Conservation (phyloP, 2,329 filamentous ascomycete genomes). For the Exserohilum turcica region DNA sequence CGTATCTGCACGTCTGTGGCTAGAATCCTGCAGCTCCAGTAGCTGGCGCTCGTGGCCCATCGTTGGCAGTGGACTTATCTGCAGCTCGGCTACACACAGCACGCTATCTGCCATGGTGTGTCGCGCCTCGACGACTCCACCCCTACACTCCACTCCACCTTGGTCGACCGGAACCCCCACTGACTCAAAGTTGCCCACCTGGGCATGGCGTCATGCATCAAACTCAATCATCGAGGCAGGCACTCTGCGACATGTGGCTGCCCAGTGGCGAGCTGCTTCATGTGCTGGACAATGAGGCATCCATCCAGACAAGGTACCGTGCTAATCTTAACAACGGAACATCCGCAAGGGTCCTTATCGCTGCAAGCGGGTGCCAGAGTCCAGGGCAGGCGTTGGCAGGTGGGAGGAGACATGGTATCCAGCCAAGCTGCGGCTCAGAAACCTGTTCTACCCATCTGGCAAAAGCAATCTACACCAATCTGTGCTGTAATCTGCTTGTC, state of each 20-base stretch:
- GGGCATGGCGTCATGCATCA: constrained; percentile 9
- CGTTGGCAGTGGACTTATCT: constrained; percentile 9
- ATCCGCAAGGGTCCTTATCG: constrained; percentile 11
- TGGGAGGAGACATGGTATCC: constrained; percentile 1
- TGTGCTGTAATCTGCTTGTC: background rate
- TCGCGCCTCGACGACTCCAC: constrained; percentile 4
- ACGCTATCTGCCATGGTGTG: constrained; percentile 9
- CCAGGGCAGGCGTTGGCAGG: background rate
- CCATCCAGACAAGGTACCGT: background rate
- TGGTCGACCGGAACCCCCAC: constrained; percentile 4
- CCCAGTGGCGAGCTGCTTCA: constrained; percentile 11
- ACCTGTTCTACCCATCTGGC: background rate
- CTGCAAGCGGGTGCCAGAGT: background rate
- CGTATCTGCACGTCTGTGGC: constrained; percentile 13
- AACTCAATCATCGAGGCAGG: constrained; percentile 3
- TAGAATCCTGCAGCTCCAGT: constrained; percentile 10
- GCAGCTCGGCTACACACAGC: constrained; percentile 4
- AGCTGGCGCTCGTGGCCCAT: background rate
- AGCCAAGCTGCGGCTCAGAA: background rate
- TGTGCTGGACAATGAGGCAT: constrained; percentile 8
- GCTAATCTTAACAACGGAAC: constrained; percentile 11
- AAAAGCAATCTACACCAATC: constrained; percentile 4
- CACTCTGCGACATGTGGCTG: constrained; percentile 14
- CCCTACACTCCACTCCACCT: constrained; percentile 1
- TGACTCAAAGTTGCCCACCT: constrained; percentile 5